A percentile compares a stretch with the other conserved stretches of the same genome.
phyloP scores from a whole-genome alignment of 192 early-diverging fungal genomes.

The Gigaspora rosea region DNA sequence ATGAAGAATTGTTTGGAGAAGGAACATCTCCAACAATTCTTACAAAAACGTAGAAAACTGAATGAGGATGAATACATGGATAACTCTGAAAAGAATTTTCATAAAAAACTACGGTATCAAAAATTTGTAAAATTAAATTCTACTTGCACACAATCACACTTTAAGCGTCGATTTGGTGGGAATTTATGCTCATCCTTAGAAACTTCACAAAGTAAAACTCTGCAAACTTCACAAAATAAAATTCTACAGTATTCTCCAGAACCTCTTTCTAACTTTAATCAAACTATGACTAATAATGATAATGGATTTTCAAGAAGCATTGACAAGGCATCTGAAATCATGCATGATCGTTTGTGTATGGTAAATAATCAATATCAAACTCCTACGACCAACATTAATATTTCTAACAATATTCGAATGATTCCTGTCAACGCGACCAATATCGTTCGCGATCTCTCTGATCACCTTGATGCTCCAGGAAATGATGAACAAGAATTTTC shows the following conservation, averaged over 20 bases:
- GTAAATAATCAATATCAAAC: background rate
- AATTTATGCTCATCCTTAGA: background rate
- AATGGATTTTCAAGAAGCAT: too few relatives aligned
- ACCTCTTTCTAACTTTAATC: background rate
- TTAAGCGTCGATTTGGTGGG: background rate
- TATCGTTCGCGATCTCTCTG: background rate
- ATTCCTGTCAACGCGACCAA: background rate
- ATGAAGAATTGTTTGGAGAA: background rate
- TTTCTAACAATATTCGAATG: background rate
- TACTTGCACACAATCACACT: background rate
- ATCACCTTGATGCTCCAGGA: conserved; percentile 13
- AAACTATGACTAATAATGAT: background rate
- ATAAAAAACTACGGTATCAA: background rate
- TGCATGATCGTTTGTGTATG: too few relatives aligned
- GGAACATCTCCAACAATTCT: background rate
- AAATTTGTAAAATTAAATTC: background rate
- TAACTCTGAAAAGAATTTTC: background rate
- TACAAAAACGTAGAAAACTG: conserved; percentile 14
- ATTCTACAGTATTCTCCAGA: background rate
- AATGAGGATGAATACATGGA: background rate
- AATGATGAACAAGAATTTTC: conserved; percentile 16
- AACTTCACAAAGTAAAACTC: background rate
- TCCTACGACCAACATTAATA: background rate
- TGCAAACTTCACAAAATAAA: background rate
- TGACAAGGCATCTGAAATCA: too few relatives aligned